Evolutionary conservation across 495 filamentous ascomycete genomes (phyloP).

Genomic region (Podospora australis): DNA sequence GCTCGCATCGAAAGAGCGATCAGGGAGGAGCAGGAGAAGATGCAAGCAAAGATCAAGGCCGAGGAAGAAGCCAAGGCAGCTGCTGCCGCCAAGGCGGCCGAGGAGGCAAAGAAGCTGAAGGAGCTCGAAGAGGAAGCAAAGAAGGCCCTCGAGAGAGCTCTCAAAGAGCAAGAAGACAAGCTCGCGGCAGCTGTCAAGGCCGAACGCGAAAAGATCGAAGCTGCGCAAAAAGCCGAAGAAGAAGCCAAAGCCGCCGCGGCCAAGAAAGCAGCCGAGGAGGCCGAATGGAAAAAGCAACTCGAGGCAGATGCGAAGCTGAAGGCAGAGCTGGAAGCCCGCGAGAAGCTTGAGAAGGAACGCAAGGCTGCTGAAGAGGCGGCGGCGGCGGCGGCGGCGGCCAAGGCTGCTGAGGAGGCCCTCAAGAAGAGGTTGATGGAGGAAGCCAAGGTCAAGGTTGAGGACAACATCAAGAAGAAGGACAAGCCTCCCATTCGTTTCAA

Average conservation of each 20-base stretch:
- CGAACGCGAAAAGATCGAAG: constrained; percentile 30
- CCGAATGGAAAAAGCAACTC: constrained; percentile 36
- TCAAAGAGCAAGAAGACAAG: constrained; percentile 43
- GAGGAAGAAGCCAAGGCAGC: constrained; percentile 25
- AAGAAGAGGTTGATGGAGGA: constrained; percentile 42
- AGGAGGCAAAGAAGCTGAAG: constrained; percentile 20
- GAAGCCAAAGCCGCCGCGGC: constrained; percentile 36
- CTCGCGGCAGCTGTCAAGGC: constrained; percentile 20
- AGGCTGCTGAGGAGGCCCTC: constrained; percentile 33
- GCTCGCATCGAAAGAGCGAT: constrained; percentile 30
- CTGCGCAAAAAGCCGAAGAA: constrained; percentile 32
- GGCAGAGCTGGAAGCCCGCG: constrained; percentile 37
- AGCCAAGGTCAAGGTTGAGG: constrained; percentile 44
- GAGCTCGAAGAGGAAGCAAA: constrained; percentile 34
- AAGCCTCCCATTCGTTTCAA: constrained; percentile 69
- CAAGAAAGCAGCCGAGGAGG: constrained; percentile 42
- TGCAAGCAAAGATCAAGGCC: constrained; percentile 14
- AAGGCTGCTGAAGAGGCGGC: constrained; percentile 24
- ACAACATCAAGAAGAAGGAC: constrained; percentile 46
- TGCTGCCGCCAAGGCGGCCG: constrained; percentile 28
- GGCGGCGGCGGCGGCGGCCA: constrained; percentile 10
- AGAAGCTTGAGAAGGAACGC: constrained; percentile 36
- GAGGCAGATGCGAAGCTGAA: constrained; percentile 40
- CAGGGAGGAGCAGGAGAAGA: constrained; percentile 25
- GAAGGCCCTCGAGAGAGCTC: constrained; percentile 46